These are phyloP conservation scores for Candida qinlingensis DNA, from an alignment of 805 yeast species.

Conservation along the genomic window DNA sequence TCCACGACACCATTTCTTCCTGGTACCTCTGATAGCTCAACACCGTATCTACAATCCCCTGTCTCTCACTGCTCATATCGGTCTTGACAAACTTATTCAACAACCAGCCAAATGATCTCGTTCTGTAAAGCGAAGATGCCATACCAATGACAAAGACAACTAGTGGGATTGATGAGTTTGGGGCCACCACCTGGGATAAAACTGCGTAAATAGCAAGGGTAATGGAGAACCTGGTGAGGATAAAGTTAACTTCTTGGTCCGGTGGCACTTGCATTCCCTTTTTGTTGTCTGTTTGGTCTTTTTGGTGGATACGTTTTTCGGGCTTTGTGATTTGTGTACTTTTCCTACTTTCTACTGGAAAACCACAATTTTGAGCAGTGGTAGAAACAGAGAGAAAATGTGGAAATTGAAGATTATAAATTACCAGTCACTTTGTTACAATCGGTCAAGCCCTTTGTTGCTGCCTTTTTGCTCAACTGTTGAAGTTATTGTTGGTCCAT, in stretches of 20 bases:
- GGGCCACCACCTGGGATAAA: slow-evolving; percentile 15
- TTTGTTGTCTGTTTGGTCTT: too few species aligned
- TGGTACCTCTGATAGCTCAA: slow-evolving; percentile 43
- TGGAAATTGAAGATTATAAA: too few species aligned
- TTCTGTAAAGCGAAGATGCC: slow-evolving; percentile 24
- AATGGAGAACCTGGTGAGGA: slow-evolving; percentile 24
- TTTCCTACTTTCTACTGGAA: too few species aligned
- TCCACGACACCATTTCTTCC: slow-evolving; percentile 35
- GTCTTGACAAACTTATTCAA: slow-evolving; percentile 18
- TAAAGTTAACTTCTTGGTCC: neutral
- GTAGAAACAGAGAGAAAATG: too few species aligned
- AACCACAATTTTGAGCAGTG: too few species aligned
- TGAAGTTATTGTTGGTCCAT: too few species aligned
- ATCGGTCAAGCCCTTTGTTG: too few species aligned
- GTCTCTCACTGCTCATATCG: slow-evolving; percentile 20
- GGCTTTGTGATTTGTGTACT: too few species aligned
- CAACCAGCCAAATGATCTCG: slow-evolving; percentile 19
- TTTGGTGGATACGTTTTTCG: too few species aligned
- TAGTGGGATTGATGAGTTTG: slow-evolving; percentile 22
- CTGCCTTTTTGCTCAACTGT: too few species aligned
- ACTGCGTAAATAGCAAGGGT: slow-evolving; percentile 26
- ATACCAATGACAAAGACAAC: slow-evolving; percentile 25
- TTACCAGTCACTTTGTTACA: too few species aligned
- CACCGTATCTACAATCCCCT: slow-evolving; percentile 34
- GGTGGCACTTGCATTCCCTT: neutral